A percentile compares a stretch with the other conserved stretches of the same genome.
Evolutionary conservation across 2,329 filamentous ascomycete species (phyloP).

Genomic region (Trichoderma oligosporum): DNA sequence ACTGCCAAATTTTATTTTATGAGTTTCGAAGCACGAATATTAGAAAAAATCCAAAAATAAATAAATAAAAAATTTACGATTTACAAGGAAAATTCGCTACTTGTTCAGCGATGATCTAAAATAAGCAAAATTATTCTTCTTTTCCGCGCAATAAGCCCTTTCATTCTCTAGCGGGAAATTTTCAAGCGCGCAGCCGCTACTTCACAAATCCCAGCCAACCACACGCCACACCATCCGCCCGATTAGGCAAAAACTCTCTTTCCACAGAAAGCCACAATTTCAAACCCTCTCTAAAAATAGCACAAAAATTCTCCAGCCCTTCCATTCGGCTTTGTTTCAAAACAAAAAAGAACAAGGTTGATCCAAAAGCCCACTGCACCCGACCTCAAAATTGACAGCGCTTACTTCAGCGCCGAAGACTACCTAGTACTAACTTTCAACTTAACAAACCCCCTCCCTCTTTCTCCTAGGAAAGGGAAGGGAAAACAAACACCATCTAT

Average conservation of each 20-base stretch:
- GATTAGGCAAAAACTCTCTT: constrained; percentile 9
- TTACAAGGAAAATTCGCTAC: too few species aligned
- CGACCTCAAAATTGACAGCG: not conserved
- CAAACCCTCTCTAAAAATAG: constrained; percentile 8
- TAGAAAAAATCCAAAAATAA: not conserved
- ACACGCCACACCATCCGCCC: constrained; percentile 8
- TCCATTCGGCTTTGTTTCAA: not conserved
- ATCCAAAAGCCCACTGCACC: not conserved
- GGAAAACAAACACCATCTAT: too few species aligned
- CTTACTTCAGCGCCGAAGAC: not conserved
- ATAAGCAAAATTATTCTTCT: not conserved
- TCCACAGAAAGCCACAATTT: not conserved
- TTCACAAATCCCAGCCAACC: constrained; percentile 3
- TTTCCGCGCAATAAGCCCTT: not conserved
- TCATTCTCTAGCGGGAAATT: not conserved
- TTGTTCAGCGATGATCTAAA: too few species aligned
- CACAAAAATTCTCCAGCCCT: not conserved
- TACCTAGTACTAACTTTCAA: too few species aligned
- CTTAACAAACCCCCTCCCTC: too few species aligned
- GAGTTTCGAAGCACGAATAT: too few species aligned
- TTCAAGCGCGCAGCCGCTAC: constrained; percentile 15
- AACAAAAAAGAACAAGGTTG: constrained; percentile 4
- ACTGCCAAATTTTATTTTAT: too few species aligned
- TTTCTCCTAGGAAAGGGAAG: too few species aligned
- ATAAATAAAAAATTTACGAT: too few species aligned